Conservation (phyloP, 495 filamentous ascomycete genomes). For the Margaritispora aquatica region DNA sequence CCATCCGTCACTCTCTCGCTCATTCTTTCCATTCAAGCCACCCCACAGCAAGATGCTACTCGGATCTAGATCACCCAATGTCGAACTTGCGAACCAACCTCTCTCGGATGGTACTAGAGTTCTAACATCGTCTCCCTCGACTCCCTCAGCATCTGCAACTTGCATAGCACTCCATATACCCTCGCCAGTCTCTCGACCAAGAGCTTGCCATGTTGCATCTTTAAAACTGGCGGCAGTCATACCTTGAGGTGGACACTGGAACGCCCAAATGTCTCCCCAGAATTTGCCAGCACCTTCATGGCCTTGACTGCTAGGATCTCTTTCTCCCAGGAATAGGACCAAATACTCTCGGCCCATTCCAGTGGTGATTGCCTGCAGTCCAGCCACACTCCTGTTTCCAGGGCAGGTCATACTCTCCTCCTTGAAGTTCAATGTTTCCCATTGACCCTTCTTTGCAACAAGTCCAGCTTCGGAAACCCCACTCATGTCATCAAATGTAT, state of each 20-base stretch:
- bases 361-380: conserved; percentile 41
- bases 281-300: conserved; percentile 65
- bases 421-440: conserved; percentile 20
- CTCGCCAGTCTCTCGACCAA: conserved; percentile 45
- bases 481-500: conserved; percentile 26
- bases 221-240: conserved; percentile 44
- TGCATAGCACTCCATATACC: conserved; percentile 44
- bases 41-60: conserved; percentile 47
- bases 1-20: conserved; percentile 47
- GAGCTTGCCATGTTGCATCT: conserved; percentile 46
- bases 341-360: conserved; percentile 51
- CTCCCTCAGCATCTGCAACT: conserved; percentile 32
- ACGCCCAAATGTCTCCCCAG: conserved; percentile 68
- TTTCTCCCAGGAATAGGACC: conserved; percentile 63
- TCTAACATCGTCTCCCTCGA: conserved; percentile 24
- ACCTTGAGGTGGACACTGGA: conserved; percentile 49
- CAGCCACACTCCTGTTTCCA: conserved; percentile 34
- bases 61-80: conserved; percentile 42
- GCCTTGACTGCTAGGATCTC: conserved; percentile 51
- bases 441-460: conserved; percentile 12
- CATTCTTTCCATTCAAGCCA: conserved; percentile 37
- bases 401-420: conserved; percentile 26
- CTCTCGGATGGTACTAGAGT: conserved; percentile 33
- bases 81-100: conserved; percentile 41
- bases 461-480: conserved; percentile 8